These are phyloP conservation scores for Podosphaera leucotricha DNA, from an alignment of 2,329 filamentous ascomycete genomes.

Conservation along the genomic window DNA sequence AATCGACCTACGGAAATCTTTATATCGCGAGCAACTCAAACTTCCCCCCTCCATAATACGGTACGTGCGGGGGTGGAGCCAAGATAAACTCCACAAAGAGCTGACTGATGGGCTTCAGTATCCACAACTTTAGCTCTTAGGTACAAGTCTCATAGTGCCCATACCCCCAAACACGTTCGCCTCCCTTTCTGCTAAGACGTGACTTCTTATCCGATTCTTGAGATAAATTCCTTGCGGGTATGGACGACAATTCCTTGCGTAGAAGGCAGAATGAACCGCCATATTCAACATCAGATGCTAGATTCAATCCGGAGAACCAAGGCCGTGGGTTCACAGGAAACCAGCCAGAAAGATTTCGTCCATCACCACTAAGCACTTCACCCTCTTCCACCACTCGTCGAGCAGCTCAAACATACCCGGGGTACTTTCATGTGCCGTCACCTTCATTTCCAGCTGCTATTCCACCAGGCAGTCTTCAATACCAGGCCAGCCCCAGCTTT, in stretches of 20 bases:
- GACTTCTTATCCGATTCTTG: conserved; percentile 21
- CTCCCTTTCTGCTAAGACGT: neutral
- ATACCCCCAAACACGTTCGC: neutral
- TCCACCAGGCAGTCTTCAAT: conserved; percentile 17
- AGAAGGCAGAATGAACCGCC: conserved; percentile 54
- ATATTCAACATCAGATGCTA: conserved; percentile 33
- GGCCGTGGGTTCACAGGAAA: conserved; percentile 10
- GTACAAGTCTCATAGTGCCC: neutral
- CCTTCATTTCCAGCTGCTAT: conserved; percentile 28
- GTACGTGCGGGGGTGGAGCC: too few species aligned
- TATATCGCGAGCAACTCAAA: too few species aligned
- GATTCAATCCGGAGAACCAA: conserved; percentile 20
- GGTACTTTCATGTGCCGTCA: conserved; percentile 33
- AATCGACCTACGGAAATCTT: too few species aligned
- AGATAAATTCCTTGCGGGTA: too few species aligned
- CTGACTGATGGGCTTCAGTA: neutral
- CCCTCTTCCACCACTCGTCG: conserved; percentile 19
- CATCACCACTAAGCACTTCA: conserved; percentile 26
- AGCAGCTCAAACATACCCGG: conserved; percentile 24
- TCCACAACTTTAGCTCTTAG: neutral
- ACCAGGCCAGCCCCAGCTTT: conserved; percentile 11
- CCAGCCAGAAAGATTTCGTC: conserved; percentile 21
- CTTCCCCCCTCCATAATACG: too few species aligned
- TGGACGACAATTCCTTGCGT: conserved; percentile 56
- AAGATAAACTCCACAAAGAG: too few species aligned